Evolutionary conservation across 768 basidiomycete species (phyloP), one percentile per base, ranked within the genome.

Genomic region (Russula griseocarnosa): DNA sequence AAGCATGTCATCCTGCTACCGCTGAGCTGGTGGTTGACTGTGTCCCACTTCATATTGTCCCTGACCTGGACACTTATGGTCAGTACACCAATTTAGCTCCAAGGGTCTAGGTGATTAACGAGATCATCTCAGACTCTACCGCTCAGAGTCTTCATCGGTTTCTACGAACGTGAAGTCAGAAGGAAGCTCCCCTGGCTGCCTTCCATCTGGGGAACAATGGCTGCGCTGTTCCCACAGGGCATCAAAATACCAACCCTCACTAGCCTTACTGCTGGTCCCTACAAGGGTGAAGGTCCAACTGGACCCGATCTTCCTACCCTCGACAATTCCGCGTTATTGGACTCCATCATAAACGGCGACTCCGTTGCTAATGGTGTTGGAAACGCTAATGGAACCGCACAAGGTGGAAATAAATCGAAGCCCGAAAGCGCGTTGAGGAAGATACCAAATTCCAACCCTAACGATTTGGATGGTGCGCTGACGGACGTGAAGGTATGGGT

Each of bases 1-100:
- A 67, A 60, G 18, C 51, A 36, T 30, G 13, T 14, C 34, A 32
- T 68, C 55, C 6, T 67, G 28, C 36, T 68, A 44, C 61, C 66
- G 18, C 34, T 67, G 22, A 60, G 67, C 51, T 68, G 65, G 67
- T 58, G 22, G 30, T 47, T 63, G 34, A 68, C 66, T n/a, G 26
- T 61, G 24, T 24, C 7, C 1, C 20, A 60, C 13, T 60, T 63
- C 44, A 11, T 52, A 14, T 16, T 30, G 8, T 26, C 22, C 4
- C 0, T 68, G 2, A 46, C 8, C 18, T 60, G 55, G 58, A 16
- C 42, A 11, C 7, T 68, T 24, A 6, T 44, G 3, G 67, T 68
- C 51, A 20, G 67, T 54, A 34, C 28, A 24, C 2, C 16, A 22
- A 10, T 32, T 42, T 18, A 18, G 20, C 58, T 55, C 22, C 11